Evolutionary conservation across 257 asterid genomes (phyloP), one percentile per base, ranked within the genome.

Genomic region (Solanum dulcamara): DNA sequence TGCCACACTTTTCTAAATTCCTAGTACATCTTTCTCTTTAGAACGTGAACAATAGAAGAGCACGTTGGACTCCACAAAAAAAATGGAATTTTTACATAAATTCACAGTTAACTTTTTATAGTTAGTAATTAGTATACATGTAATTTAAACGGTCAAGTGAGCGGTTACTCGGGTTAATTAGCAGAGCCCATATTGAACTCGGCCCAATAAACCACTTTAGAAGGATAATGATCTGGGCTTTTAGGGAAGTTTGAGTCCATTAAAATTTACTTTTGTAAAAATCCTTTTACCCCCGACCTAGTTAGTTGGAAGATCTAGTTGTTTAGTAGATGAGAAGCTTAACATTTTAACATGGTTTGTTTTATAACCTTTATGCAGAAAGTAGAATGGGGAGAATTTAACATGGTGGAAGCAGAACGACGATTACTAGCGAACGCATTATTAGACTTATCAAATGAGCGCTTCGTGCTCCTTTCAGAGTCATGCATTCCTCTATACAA

Each of bases 321-420:
- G 13, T 14, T 35, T 35, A 35, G 46, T 71, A 5, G 20, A 72
- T 74, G 8, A 13, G 11, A 74, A 42, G 24, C 59, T 44, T 46
- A 9, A 38, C 26, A 84, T 70, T 33, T 64, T 51, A 4, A 55
- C 22, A 40, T 53, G 14, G 10, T 35, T 13, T 55, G 18, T 18
- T 32, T 1, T 20, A 40, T 14, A 50, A 2, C 26, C 7, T 24
- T 7, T 18, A 53, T 55, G 84, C 89, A 90, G 91, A 60, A 53
- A 22, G 91, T 88, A 26, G 87, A 81, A 55, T 95, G 97, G 98
- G 98, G 98, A 80, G 88, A 28, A 88, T 91, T 91, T 91, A 95
- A 92, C 87, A 95, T 95, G 98, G 91, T 95, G 3, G 96, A 95
- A 88, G 98, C 97, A 0, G 98, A 94, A 81, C 91, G 94, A 32